Evolutionary conservation across 805 yeast species (phyloP).

Genomic region (Nakazawaea wyomingensis): DNA sequence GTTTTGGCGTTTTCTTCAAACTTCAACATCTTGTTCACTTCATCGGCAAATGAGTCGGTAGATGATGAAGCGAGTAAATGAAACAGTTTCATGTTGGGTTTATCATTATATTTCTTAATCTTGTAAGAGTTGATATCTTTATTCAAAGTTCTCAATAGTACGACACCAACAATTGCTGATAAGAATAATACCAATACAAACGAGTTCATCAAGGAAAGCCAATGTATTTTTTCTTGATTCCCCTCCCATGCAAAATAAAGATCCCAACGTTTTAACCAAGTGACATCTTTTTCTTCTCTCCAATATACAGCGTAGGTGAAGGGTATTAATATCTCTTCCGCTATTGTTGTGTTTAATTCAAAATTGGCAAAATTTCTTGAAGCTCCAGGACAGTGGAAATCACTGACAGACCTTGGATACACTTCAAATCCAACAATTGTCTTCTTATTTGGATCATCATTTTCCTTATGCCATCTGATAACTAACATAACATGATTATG

Average conservation of each 20-base stretch:
- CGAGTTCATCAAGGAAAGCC: constrained; percentile 74
- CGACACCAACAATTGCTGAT: constrained; percentile 59
- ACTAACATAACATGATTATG: constrained; percentile 83
- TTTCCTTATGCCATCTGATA: constrained; percentile 58
- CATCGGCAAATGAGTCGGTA: constrained; percentile 12
- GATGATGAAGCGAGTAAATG: constrained; percentile 4
- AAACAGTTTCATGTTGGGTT: not conserved
- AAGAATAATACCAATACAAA: constrained; percentile 57
- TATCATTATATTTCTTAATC: constrained; percentile 4
- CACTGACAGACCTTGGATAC: constrained; percentile 74
- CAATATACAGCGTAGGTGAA: constrained; percentile 84
- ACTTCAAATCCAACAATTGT: constrained; percentile 87
- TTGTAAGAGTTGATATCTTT: constrained; percentile 33
- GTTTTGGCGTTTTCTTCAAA: constrained; percentile 21
- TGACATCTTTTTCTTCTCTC: constrained; percentile 70
- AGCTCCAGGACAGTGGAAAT: constrained; percentile 70
- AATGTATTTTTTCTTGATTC: constrained; percentile 53
- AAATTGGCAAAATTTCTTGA: constrained; percentile 53
- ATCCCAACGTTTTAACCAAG: constrained; percentile 70
- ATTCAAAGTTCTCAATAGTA: constrained; percentile 50
- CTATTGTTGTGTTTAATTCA: constrained; percentile 40
- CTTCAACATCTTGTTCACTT: constrained; percentile 10
- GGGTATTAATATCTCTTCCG: constrained; percentile 47
- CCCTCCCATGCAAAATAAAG: constrained; percentile 56
- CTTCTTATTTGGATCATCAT: constrained; percentile 31